Evolutionary conservation across 225 moss, liverwort and hornwort species (phyloP).

Genomic region (Sphagnum contortum): DNA sequence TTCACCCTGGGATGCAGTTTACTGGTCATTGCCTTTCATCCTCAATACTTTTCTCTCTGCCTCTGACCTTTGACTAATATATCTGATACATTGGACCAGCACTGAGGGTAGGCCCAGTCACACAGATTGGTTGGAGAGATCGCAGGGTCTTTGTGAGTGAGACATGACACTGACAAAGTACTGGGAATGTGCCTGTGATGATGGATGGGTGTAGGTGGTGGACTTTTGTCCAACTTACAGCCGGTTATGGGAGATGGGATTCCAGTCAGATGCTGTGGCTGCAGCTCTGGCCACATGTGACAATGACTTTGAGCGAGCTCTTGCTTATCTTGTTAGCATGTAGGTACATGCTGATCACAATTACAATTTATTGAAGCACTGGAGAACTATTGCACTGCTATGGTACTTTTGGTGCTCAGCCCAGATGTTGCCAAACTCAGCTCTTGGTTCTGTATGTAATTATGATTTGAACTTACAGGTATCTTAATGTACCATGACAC

Average conservation of each 20-base stretch:
- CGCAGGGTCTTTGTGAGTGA: neutral
- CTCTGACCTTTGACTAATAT: neutral
- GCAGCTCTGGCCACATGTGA: constrained; percentile 68
- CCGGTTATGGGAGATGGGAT: constrained; percentile 87
- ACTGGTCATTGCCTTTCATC: too few species aligned
- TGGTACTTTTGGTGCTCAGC: too few species aligned
- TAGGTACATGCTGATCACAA: too few species aligned
- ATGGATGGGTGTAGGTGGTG: constrained; percentile 40
- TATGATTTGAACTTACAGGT: too few species aligned
- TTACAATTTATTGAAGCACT: too few species aligned
- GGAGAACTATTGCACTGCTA: too few species aligned
- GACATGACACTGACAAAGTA: neutral
- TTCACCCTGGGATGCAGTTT: too few species aligned
- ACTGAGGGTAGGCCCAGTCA: neutral
- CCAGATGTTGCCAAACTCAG: too few species aligned
- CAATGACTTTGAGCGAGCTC: constrained; percentile 80
- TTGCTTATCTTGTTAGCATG: constrained; percentile 55
- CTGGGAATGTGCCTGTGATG: neutral
- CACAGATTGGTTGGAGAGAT: neutral
- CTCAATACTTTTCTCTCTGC: too few species aligned
- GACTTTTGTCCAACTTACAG: constrained; percentile 79
- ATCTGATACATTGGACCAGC: neutral
- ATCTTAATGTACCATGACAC: too few species aligned
- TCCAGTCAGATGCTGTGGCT: constrained; percentile 56
- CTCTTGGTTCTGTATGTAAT: too few species aligned